Percentiles rank a stretch among this genome's conserved stretches.
phyloP scores from a whole-genome alignment of 1,284 basidiomycete genomes.

The Trichosporon coremiiforme region DNA sequence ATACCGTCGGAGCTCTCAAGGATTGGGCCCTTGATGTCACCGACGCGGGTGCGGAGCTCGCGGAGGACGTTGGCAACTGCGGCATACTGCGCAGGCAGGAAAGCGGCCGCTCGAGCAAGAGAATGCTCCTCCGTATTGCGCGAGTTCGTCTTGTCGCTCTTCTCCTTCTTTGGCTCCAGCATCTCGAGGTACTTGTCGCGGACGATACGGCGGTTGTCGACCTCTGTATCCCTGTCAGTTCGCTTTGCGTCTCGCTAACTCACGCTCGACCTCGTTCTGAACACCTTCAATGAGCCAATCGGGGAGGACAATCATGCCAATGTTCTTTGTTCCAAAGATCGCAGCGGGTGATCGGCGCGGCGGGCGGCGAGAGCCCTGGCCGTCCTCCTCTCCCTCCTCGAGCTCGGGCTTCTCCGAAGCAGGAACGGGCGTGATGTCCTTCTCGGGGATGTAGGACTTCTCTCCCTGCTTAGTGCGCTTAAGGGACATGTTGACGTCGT shows the following conservation, averaged over 20 bases:
- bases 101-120: slow-evolving; percentile 57
- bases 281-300: slow-evolving; percentile 61
- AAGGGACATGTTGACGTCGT: slow-evolving; percentile 21
- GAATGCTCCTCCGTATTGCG: slow-evolving; percentile 34
- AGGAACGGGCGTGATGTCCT: background rate
- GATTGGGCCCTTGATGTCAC: slow-evolving; percentile 41
- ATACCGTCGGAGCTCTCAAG: slow-evolving; percentile 56
- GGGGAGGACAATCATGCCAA: slow-evolving; percentile 71
- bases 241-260: slow-evolving; percentile 22
- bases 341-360: slow-evolving; percentile 74
- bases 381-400: slow-evolving; percentile 20
- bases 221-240: slow-evolving; percentile 21
- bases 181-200: slow-evolving; percentile 38
- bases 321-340: slow-evolving; percentile 69
- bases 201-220: slow-evolving; percentile 34
- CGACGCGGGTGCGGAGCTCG: slow-evolving; percentile 51
- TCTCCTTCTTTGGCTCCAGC: slow-evolving; percentile 30
- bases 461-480: background rate
- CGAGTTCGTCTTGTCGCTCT: slow-evolving; percentile 17
- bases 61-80: slow-evolving; percentile 55
- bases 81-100: slow-evolving; percentile 58
- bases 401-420: background rate
- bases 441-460: background rate
- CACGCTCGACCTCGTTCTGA: slow-evolving; percentile 50
- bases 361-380: slow-evolving; percentile 30